Percentiles rank a stretch among this genome's conserved stretches.
phyloP scores from a whole-genome alignment of 768 basidiomycete genomes.

The Boletus vinaceobasis region DNA sequence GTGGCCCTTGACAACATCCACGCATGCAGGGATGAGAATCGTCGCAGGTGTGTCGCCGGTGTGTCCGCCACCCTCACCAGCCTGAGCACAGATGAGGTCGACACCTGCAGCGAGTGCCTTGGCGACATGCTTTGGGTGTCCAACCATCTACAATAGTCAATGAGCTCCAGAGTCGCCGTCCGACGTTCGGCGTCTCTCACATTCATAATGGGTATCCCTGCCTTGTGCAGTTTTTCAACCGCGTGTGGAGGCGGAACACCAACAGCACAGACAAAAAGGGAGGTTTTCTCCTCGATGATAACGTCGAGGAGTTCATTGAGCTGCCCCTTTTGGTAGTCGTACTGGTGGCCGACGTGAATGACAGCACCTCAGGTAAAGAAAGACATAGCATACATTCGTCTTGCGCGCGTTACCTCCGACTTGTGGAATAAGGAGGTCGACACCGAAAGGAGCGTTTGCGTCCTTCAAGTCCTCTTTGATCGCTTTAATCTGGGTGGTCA shows the following conservation, averaged over 20 bases:
- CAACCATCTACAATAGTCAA: slow-evolving; percentile 61
- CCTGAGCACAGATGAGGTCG: slow-evolving; percentile 93
- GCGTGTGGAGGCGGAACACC: slow-evolving; percentile 81
- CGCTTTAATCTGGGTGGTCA: slow-evolving; percentile 52
- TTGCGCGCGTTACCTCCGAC: slow-evolving; percentile 85
- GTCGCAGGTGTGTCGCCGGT: slow-evolving; percentile 83
- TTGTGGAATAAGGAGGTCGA: slow-evolving; percentile 86
- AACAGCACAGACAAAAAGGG: slow-evolving; percentile 88
- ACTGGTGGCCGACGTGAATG: slow-evolving; percentile 37
- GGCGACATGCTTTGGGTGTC: slow-evolving; percentile 86
- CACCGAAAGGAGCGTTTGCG: slow-evolving; percentile 82
- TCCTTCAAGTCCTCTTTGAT: slow-evolving; percentile 72
- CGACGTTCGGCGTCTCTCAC: slow-evolving; percentile 33
- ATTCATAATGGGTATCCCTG: slow-evolving; percentile 87
- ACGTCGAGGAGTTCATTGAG: slow-evolving; percentile 81
- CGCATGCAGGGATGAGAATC: slow-evolving; percentile 87
- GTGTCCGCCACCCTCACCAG: slow-evolving; percentile 87
- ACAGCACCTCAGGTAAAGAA: background rate
- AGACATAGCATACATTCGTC: slow-evolving; percentile 63
- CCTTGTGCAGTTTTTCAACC: slow-evolving; percentile 79
- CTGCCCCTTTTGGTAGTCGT: slow-evolving; percentile 87
- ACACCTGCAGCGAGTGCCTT: slow-evolving; percentile 83
- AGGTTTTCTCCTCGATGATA: slow-evolving; percentile 86
- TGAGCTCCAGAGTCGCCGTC: background rate
- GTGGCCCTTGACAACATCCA: slow-evolving; percentile 75